Evolutionary conservation across 192 early-diverging fungal species (phyloP), one percentile per base, ranked within the genome.

Genomic region (Gigaspora rosea): DNA sequence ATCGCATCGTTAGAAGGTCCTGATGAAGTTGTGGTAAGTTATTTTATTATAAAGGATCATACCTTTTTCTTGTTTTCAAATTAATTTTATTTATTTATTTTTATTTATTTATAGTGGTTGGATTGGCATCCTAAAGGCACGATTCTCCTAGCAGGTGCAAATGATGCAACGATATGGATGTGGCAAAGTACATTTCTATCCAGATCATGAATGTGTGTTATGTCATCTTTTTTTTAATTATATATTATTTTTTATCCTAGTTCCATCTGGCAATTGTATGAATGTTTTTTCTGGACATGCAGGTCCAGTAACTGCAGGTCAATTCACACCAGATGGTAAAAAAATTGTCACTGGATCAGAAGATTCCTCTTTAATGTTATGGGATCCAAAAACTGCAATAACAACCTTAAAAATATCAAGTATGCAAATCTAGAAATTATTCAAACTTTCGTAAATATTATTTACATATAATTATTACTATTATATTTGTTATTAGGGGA

Each of bases 71-170:
- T 70, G 47, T 49, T 57, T 63, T 66, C 18, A 75, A 49, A 22
- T 56, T 54, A 67, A 15, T n/a, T 56, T 10, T 63, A n/a, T 71
- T 15, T 54, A 48, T 32, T 46, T 32, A 32, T 65, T n/a, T 56
- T 10, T 63, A n/a, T 71, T 15, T 54, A 48, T 32, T 46, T 32
- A 32, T 65, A 92, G 90, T 99, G 96, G 96, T 63, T 98, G 22
- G 82, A 93, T 78, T 99, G 98, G 98, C 98, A 99, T 82, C 95
- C 95, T 8, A 89, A 93, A 74, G 98, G 98, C 67, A 90, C 91
- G 72, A 91, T 98, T 13, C 74, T 99, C 16, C 80, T 99, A 33
- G 94, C 93, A n/a, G 96, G 96, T 22, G 87, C 92, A 47, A 85
- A 86, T 58, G 98, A 98, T 83, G 92, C 90, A 2, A 94, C 94